Base-by-base conservation (phyloP, 2,329 filamentous ascomycete species). In the Pyrenochaeta sp. region DNA sequence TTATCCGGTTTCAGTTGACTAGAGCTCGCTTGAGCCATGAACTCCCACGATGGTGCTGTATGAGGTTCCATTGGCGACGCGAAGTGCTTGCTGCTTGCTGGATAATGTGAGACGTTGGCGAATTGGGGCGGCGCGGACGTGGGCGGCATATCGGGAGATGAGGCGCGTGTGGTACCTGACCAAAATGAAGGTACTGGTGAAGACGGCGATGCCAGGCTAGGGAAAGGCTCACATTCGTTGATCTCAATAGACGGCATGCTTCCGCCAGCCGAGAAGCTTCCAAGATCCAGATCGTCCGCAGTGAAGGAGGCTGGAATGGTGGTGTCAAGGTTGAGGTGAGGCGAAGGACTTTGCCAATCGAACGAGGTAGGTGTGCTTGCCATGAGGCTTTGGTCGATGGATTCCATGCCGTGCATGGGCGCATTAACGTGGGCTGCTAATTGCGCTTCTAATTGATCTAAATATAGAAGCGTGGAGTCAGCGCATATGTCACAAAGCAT, bases 151-250 rank as follows among this genome's bases (percentile, higher is more conserved):
- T 76, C 74, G 57, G 74, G 74, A 22, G 73, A 75, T 8, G 74
- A 77, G 46, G 72, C 69, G 48, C 74, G 64, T 46, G 75, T 76
- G 52, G 74, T 75, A 59, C 69, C 73, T 70, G 73, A 75, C 66
- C 70, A 76, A 54, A 73, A 71, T 62, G 74, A 76, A 69, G 74
- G 72, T 65, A 74, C 74, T 64, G 74, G 72, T 65, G 73, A 75
- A 68, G 62, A 66, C 45, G 72, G 68, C 43, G 70, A 67, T 53
- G 68, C 62, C 47, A 67, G 59, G 42, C 61, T 70, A 59, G 69
- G 71, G 59, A 65, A 62, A 62, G 66, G 71, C 69, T 75, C 72
- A 71, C 73, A 75, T 73, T 77, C 63, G 52, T 75, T 71, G 58
- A 77, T 76, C 46, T 72, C 72, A 50, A 77, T 77, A 13, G 73